Base-by-base conservation (phyloP, 1,284 basidiomycete genomes). In the Fomitopsis betulina region DNA sequence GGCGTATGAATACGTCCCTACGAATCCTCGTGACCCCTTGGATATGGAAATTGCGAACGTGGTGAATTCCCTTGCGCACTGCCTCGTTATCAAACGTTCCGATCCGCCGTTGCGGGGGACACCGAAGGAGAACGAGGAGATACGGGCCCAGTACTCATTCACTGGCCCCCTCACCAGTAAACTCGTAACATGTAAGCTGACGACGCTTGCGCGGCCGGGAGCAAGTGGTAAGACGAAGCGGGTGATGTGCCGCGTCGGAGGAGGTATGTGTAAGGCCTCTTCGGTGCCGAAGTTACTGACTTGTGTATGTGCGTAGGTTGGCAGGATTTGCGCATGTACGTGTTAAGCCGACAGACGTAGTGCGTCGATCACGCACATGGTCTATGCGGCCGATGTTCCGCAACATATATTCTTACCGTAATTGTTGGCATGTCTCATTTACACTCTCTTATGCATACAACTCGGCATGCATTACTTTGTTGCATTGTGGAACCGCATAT, bases 191-290 rank as follows among this genome's bases (percentile, higher is more conserved):
- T 93, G 91, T 70, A 85, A 89, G 65, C 75, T 96, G 71, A 90
- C 93, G 49, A 90, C 89, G 53, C 76, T 91, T 70, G 82, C 82
- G 56, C 80, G 89, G 50, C 72, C 80, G 8, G 79, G 82, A 4
- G 80, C 84, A 69, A 77, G 79, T 55, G 72, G 79, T 21, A 82
- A 76, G 64, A 84, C 82, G 57, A 90, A 87, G 80, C 93, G 92
- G 72, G 92, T 94, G 27, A 88, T 94, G 86, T 91, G 87, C 73
- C 84, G 90, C 61, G 86, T 93, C 57, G 91, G 90, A 57, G 91
- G 91, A 70, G 90, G 89, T 87, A 63, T 69, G 84, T 78, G 8
- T 38, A 33, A 51, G 56, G 6, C 62, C 40, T 40, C 58, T 32
- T 63, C 12, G n/a, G 35, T 15, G 39, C 39, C 58, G 8, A 12